Conservation (phyloP, 192 early-diverging fungal species). For the Phlyctochytrium bullatum region DNA sequence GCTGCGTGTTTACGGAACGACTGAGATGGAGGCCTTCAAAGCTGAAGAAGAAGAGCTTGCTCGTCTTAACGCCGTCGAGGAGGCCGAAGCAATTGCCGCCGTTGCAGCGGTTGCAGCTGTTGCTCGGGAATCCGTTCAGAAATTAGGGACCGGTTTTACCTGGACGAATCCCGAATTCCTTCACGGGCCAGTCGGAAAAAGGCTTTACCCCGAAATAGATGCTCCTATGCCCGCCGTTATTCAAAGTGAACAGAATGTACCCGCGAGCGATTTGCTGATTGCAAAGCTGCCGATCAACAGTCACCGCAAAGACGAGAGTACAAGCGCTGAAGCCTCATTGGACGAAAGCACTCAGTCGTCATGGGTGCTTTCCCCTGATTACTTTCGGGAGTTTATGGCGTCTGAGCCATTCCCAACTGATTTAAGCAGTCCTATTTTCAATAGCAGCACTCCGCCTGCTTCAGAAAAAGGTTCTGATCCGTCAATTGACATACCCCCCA, state of each 20-base stretch:
- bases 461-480: too few relatives aligned
- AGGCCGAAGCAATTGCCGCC: slow-evolving; percentile 7
- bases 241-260: neutral
- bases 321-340: too few relatives aligned
- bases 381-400: slow-evolving; percentile 7
- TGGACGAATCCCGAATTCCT: neutral
- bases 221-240: neutral
- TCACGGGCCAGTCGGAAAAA: neutral
- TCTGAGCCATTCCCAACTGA: slow-evolving; percentile 3
- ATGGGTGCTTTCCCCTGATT: slow-evolving; percentile 3
- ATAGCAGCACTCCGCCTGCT: neutral
- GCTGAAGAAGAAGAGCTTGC: slow-evolving; percentile 70
- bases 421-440: neutral
- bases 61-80: slow-evolving; percentile 31
- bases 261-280: neutral
- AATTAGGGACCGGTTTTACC: neutral
- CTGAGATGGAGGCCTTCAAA: slow-evolving; percentile 74
- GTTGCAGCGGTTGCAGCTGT: slow-evolving; percentile 3
- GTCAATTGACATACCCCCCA: neutral
- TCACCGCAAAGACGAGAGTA: neutral
- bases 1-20: slow-evolving; percentile 85
- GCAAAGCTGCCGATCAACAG: neutral
- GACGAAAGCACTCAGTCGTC: neutral
- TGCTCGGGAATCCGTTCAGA: slow-evolving; percentile 9
- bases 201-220: neutral